Base-by-base conservation (phyloP, 345 rosid species). In the Lepidium didymum region DNA sequence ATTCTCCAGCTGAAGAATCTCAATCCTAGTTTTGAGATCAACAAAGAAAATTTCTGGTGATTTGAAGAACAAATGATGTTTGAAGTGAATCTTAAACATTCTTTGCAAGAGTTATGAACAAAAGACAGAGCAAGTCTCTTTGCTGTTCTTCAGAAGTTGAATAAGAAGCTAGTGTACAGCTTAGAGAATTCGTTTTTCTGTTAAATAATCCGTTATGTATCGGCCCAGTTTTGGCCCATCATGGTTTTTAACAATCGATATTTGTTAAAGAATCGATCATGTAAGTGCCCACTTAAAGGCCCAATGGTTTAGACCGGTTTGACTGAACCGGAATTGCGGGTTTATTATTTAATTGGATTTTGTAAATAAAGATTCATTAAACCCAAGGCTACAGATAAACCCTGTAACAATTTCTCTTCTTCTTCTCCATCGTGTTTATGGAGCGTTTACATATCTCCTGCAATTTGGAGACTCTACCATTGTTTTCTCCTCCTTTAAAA, bases 311-410 rank as follows among this genome's bases (percentile, higher is more conserved):
- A 1, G 0, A 14, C 50, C 67, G 77, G 67, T 66, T 66, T 42
- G n/a, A 11, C 0, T 46, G 1, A 72, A 47, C 70, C 65, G 58
- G 70, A 21, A 8, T 4, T 72, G 31, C n/a, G 10, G 37, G 18
- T 36, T 62, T 8, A 11, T 5, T 1, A 35, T 54, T 40, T 31
- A 43, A 45, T 35, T 44, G 1, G 16, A 6, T 3, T 2, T 7
- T 53, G 60, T 12, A 37, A 68, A 14, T 8, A 13, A 18, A 38
- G 8, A 56, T 11, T 43, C 46, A 35, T 66, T 34, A 50, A 72
- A 58, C 64, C 67, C 77, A 41, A 5, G 35, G 41, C 27, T 46
- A 10, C 34, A 64, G 77, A 73, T 73, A 73, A 73, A 73, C 77
- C 77, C 77, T 56, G 76, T 14, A 46, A 62, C 47, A 44, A 52